Conservation (phyloP, 495 filamentous ascomycete species). For the Chaetomium fimeti region DNA sequence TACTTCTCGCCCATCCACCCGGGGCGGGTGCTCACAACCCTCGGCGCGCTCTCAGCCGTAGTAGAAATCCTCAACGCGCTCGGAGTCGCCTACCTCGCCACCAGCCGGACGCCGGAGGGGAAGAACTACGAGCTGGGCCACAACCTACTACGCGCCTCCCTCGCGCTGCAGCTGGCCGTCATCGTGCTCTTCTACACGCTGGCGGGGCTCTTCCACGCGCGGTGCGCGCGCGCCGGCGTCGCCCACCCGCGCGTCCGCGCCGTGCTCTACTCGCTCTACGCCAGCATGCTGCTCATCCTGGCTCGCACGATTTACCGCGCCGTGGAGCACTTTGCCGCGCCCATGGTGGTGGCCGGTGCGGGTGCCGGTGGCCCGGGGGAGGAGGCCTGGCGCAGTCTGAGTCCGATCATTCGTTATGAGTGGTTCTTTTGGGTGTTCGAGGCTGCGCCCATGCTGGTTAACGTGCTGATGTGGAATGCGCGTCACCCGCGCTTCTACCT, state of each 20-base stretch:
- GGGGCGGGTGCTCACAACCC: constrained; percentile 70
- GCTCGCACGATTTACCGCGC: constrained; percentile 65
- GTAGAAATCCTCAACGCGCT: constrained; percentile 67
- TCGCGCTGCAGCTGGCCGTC: constrained; percentile 66
- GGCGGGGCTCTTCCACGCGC: constrained; percentile 57
- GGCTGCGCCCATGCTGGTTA: constrained; percentile 60
- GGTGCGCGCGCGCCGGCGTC: constrained; percentile 54
- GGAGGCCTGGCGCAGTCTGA: constrained; percentile 26
- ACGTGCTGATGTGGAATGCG: constrained; percentile 59
- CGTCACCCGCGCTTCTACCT: constrained; percentile 62
- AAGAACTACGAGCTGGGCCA: constrained; percentile 52
- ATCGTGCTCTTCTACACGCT: constrained; percentile 60
- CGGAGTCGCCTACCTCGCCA: constrained; percentile 57
- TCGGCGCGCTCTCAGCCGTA: constrained; percentile 58
- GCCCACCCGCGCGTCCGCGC: constrained; percentile 56
- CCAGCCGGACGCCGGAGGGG: constrained; percentile 46
- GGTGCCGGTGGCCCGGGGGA: neutral
- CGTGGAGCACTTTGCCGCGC: constrained; percentile 54
- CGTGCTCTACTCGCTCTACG: constrained; percentile 60
- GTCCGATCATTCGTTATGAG: constrained; percentile 61
- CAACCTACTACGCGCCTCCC: constrained; percentile 60
- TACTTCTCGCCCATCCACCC: constrained; percentile 76
- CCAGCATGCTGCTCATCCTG: constrained; percentile 59
- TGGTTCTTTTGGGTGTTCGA: constrained; percentile 77
- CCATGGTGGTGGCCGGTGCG: neutral